Conservation (phyloP, 352 stramenopile species). For the Thraustochytrium sp. region DNA sequence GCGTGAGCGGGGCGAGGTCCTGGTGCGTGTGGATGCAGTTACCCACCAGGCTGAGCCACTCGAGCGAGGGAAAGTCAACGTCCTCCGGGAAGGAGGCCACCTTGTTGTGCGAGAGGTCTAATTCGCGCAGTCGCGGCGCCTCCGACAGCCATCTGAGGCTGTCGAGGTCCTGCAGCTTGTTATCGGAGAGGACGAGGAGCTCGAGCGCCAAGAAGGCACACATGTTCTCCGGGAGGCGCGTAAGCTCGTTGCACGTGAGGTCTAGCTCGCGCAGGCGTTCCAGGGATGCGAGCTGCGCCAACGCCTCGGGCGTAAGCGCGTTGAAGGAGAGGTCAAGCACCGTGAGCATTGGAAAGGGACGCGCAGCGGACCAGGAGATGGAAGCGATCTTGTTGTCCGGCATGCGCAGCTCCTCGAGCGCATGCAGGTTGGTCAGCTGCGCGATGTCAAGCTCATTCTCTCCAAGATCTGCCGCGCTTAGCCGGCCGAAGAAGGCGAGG, state of each 20-base stretch:
- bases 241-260: conserved; percentile 14
- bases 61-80: not conserved
- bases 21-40: not conserved
- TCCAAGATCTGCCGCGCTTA: not conserved
- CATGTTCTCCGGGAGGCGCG: conserved; percentile 10
- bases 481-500: not conserved
- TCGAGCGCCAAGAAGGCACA: not conserved
- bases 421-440: not conserved
- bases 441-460: conserved; percentile 13
- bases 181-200: conserved; percentile 5
- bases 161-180: not conserved
- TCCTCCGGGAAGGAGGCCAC: not conserved
- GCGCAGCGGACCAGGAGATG: not conserved
- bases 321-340: conserved; percentile 34
- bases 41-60: conserved; percentile 27
- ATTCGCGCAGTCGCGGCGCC: not conserved
- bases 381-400: not conserved
- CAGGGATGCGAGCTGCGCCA: not conserved
- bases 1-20: not conserved
- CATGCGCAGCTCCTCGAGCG: conserved; percentile 22
- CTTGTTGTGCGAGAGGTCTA: conserved; percentile 16
- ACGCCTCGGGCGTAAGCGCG: not conserved
- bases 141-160: not conserved
- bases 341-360: not conserved
- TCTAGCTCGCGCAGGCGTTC: conserved; percentile 29